Evolutionary conservation across 441 rosid species (phyloP).

Genomic region (Brassica balearica): DNA sequence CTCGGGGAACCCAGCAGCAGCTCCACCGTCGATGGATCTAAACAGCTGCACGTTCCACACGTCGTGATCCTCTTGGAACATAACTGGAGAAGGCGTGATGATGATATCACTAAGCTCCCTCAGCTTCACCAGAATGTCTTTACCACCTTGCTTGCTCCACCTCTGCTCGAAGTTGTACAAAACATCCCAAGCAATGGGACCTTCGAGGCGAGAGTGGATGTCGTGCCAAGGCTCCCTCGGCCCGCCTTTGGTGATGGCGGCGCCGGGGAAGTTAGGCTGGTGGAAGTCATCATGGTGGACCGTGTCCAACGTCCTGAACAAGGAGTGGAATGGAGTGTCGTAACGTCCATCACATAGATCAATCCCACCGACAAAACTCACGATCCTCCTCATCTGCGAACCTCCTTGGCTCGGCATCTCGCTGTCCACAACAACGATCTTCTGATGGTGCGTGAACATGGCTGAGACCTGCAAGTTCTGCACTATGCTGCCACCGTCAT

Average conservation of each 20-base stretch:
- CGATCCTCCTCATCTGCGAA: conserved; percentile 76
- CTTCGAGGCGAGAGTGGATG: conserved; percentile 95
- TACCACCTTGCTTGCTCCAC: conserved; percentile 96
- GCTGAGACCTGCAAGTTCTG: conserved; percentile 83
- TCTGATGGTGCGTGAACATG: conserved; percentile 99
- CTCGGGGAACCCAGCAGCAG: conserved; percentile 96
- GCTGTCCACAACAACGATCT: conserved; percentile 88
- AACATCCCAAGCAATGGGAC: conserved; percentile 98
- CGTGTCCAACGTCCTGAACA: conserved; percentile 94
- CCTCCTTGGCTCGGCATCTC: conserved; percentile 64
- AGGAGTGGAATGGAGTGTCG: conserved; percentile 90
- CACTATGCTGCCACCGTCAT: conserved; percentile 94
- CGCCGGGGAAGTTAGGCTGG: conserved; percentile 91
- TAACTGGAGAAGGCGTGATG: conserved; percentile 93
- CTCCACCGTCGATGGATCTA: conserved; percentile 98
- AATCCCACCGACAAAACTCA: conserved; percentile 95
- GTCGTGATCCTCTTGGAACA: conserved; percentile 80
- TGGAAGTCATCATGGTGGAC: conserved; percentile 98
- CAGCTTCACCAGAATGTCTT: conserved; percentile 74
- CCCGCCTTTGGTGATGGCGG: conserved; percentile 89
- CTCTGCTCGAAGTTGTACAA: conserved; percentile 93
- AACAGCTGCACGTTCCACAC: conserved; percentile 93
- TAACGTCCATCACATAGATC: conserved; percentile 99
- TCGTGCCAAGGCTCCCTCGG: conserved; percentile 99
- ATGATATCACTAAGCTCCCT: conserved; percentile 79